Conservation (phyloP, 768 basidiomycete genomes). For the Tylopilus sp. region DNA sequence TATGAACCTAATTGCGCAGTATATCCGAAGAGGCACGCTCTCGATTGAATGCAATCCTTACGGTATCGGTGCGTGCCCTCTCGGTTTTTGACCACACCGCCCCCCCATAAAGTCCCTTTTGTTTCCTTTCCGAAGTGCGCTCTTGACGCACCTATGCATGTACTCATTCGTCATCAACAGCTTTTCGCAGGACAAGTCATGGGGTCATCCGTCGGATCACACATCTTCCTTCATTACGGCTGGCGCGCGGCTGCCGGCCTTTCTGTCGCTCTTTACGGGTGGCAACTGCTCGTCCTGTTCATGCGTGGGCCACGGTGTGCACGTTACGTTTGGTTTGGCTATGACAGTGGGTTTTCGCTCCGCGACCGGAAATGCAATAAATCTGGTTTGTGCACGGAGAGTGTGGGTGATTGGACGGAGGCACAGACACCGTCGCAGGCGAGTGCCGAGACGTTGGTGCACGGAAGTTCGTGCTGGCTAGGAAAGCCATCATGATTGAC, state of each 20-base stretch:
- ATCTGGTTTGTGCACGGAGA: background rate
- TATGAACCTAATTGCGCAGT: conserved; percentile 5
- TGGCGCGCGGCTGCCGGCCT: conserved; percentile 34
- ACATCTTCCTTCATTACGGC: conserved; percentile 40
- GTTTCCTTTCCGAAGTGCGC: background rate
- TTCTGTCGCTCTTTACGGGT: conserved; percentile 34
- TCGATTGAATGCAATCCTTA: conserved; percentile 29
- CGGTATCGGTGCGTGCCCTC: conserved; percentile 22
- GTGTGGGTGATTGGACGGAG: background rate
- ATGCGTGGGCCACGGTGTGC: conserved; percentile 36
- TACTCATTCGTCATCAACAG: conserved; percentile 6
- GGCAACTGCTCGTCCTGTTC: conserved; percentile 34
- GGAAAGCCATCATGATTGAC: background rate
- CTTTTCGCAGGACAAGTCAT: conserved; percentile 39
- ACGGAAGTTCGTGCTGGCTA: conserved; percentile 2
- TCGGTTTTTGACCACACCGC: background rate
- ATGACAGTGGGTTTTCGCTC: conserved; percentile 47
- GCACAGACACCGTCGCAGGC: background rate
- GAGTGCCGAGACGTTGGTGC: conserved; percentile 5
- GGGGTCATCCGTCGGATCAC: conserved; percentile 40
- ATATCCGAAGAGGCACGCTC: conserved; percentile 29
- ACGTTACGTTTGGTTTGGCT: conserved; percentile 54
- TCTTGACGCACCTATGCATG: background rate
- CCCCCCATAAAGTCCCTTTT: background rate
- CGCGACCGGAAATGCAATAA: background rate